Percentiles rank a stretch among this genome's conserved stretches.
Evolutionary conservation across 345 rosid species (phyloP).

Genomic region (Salix arbutifolia): DNA sequence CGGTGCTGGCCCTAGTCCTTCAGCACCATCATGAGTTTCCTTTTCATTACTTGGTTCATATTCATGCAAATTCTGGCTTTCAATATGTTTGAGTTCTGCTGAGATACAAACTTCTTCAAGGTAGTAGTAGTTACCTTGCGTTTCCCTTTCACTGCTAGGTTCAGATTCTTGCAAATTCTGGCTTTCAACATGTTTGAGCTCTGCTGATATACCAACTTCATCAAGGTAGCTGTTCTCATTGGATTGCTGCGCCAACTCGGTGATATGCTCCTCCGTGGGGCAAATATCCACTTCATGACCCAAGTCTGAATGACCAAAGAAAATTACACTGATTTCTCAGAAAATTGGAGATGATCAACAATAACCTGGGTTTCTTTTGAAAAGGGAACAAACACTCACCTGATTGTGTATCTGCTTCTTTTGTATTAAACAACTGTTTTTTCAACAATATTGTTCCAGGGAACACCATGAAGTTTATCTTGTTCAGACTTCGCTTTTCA

Average conservation of each 20-base stretch:
- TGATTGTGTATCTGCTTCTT: conserved; percentile 23
- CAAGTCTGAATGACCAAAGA: background rate
- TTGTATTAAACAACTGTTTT: conserved; percentile 41
- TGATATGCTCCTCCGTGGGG: background rate
- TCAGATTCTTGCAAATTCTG: background rate
- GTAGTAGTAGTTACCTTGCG: no score
- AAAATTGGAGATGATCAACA: background rate
- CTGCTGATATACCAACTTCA: background rate
- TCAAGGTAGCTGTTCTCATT: background rate
- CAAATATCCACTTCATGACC: background rate
- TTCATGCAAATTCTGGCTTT: background rate
- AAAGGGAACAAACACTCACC: conserved; percentile 26
- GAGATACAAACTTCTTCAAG: background rate
- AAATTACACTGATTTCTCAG: background rate
- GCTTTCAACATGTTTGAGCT: conserved; percentile 1
- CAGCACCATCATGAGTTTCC: background rate
- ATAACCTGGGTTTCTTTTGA: background rate
- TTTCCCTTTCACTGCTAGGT: background rate
- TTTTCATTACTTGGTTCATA: background rate
- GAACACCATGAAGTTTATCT: conserved; percentile 77
- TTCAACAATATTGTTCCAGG: conserved; percentile 72
- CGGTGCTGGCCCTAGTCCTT: background rate
- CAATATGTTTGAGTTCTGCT: background rate
- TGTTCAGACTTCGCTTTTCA: conserved; percentile 55
- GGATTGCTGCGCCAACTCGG: conserved; percentile 7